A percentile compares a stretch with the other conserved stretches of the same genome.
These are phyloP conservation scores for Catharanthus roseus DNA, from an alignment of 257 asterid species.

Conservation along the genomic window DNA sequence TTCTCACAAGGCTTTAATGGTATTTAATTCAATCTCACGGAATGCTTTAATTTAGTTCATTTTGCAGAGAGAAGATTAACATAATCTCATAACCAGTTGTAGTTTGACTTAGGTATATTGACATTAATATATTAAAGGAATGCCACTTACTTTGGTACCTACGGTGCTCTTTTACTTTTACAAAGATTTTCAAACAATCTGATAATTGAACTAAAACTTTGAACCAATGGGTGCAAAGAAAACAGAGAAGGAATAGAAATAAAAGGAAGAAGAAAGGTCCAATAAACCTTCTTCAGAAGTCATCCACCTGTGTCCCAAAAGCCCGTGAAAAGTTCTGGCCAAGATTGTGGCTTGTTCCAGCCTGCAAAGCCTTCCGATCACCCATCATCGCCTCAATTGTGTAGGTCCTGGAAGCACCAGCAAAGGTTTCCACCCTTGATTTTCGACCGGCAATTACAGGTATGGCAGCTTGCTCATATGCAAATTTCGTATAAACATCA, in stretches of 20 bases:
- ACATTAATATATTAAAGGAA: not conserved
- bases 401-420: constrained; percentile 92
- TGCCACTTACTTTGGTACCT: not conserved
- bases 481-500: constrained; percentile 78
- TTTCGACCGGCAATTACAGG: constrained; percentile 97
- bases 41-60: not conserved
- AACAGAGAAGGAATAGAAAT: not conserved
- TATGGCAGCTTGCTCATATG: constrained; percentile 96
- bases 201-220: not conserved
- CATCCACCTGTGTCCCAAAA: constrained; percentile 77
- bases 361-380: constrained; percentile 94
- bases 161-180: not conserved
- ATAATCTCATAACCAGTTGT: not conserved
- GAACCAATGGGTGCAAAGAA: not conserved
- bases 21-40: not conserved
- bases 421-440: constrained; percentile 88
- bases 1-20: not conserved
- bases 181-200: not conserved
- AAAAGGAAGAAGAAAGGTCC: not conserved
- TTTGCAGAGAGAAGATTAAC: not conserved
- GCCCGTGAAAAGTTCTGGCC: constrained; percentile 99
- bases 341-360: constrained; percentile 97
- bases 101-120: not conserved
- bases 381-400: constrained; percentile 99
- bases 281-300: not conserved